Percentiles rank a stretch among this genome's conserved stretches.
Evolutionary conservation across 2,329 filamentous ascomycete species (phyloP).

Genomic region (Aureobasidium leucospermi): DNA sequence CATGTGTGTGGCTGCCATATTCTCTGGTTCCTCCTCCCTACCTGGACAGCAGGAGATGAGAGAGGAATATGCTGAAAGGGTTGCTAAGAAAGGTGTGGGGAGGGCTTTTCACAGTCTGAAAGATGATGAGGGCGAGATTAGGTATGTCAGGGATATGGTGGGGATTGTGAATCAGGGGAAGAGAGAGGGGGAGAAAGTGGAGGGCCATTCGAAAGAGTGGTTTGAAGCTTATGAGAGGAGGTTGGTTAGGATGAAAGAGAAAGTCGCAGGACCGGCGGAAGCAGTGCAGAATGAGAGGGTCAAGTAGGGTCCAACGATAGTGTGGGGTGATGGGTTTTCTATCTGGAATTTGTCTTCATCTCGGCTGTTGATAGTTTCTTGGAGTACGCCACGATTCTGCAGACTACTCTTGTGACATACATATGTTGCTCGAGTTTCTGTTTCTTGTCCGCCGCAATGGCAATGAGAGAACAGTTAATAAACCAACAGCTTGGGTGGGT

Average conservation of each 20-base stretch:
- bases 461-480: no score
- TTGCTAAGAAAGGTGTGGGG: conserved; percentile 34
- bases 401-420: no score
- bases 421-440: no score
- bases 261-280: not conserved
- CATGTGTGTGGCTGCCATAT: conserved; percentile 51
- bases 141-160: conserved; percentile 35
- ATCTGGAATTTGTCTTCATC: no score
- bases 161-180: conserved; percentile 32
- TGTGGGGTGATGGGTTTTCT: no score
- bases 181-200: conserved; percentile 20
- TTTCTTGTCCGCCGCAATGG: no score
- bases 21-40: conserved; percentile 44
- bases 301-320: no score
- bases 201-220: conserved; percentile 32
- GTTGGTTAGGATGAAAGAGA: conserved; percentile 24
- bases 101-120: conserved; percentile 40
- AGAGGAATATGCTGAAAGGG: conserved; percentile 31
- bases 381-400: no score
- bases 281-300: not conserved
- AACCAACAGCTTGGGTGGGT: no score
- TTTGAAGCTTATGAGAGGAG: conserved; percentile 28
- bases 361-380: no score
- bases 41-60: conserved; percentile 40
- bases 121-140: conserved; percentile 28